Base-by-base conservation (phyloP, 495 filamentous ascomycete species). In the Penicillium salamii region DNA sequence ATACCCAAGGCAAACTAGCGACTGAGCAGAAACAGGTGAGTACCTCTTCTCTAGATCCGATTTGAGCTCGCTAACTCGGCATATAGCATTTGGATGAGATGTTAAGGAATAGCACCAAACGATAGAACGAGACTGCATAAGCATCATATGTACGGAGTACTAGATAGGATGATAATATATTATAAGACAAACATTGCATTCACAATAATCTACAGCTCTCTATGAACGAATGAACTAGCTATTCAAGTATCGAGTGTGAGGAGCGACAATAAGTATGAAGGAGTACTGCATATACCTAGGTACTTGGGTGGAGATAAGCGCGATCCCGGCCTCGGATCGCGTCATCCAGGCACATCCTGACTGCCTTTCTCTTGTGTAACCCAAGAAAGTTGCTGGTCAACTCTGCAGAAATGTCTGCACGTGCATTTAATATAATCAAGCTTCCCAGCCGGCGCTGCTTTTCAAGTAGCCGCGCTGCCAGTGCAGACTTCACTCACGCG, bases 401-500 rank as follows among this genome's bases (percentile, higher is more conserved):
- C 33, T 44, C 19, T 38, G 19, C 12, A 12, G 28, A 56, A 44
- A 58, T 62, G 35, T 57, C 52, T 20, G 36, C 58, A 26, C 33
- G 55, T 39, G 52, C 49, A 12, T 23, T 46, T 34, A 46, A 17
- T 24, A 43, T 19, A 45, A 20, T 34, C 48, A 53, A 23, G 29
- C 50, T 20, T 42, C 58, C 50, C 32, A 45, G 48, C 32, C 70
- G 23, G 23, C 23, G 74, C 45, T 52, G 45, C 20, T 78, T 79
- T 53, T 75, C 71, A n/a, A 75, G 50, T 34, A 54, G 68, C 28
- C 53, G 53, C 39, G 32, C 45, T 13, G 45, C 28, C 17, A 58
- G 59, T 14, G 81, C 86, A 26, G 90, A 95, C 65, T 93, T 91
- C 68, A 90, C 87, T 17, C 90, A 95, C 78, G 88, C 85, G 31